Percentiles rank a stretch among this genome's conserved stretches.
These are phyloP conservation scores for Edaphochlamys debaryana DNA, from an alignment of 139 green algal genomes.

Conservation along the genomic window DNA sequence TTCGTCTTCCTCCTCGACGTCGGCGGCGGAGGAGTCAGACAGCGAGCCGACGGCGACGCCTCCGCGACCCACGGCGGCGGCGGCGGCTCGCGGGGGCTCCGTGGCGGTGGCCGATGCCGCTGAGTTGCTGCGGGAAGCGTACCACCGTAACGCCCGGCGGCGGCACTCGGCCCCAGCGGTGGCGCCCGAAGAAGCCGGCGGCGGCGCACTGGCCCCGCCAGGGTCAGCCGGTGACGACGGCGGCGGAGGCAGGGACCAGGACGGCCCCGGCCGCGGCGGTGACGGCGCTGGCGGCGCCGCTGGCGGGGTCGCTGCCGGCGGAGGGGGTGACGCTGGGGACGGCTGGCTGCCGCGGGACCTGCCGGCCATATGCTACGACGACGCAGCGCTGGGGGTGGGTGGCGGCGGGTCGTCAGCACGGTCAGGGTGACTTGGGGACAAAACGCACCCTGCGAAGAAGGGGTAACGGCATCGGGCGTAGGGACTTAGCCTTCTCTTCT, in stretches of 20 bases:
- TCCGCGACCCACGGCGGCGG: too few relatives aligned
- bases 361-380: constrained; percentile 13
- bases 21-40: too few relatives aligned
- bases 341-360: constrained; percentile 2
- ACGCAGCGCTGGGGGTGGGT: constrained; percentile 11
- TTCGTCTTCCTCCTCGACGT: too few relatives aligned
- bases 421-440: too few relatives aligned
- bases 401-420: too few relatives aligned
- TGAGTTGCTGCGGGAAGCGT: constrained; percentile 1
- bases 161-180: constrained; percentile 22
- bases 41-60: too few relatives aligned
- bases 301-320: neutral
- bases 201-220: too few relatives aligned
- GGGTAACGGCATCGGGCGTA: neutral
- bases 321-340: neutral
- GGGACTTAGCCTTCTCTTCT: neutral
- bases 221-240: neutral
- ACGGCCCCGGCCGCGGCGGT: neutral
- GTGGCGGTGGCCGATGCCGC: neutral
- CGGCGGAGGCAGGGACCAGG: neutral
- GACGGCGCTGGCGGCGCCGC: neutral
- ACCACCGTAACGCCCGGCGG: neutral
- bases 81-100: too few relatives aligned
- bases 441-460: too few relatives aligned
- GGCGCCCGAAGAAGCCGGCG: too few relatives aligned